These are phyloP conservation scores for Malus hybrid DNA, from an alignment of 331 rosid genomes.

Conservation along the genomic window DNA sequence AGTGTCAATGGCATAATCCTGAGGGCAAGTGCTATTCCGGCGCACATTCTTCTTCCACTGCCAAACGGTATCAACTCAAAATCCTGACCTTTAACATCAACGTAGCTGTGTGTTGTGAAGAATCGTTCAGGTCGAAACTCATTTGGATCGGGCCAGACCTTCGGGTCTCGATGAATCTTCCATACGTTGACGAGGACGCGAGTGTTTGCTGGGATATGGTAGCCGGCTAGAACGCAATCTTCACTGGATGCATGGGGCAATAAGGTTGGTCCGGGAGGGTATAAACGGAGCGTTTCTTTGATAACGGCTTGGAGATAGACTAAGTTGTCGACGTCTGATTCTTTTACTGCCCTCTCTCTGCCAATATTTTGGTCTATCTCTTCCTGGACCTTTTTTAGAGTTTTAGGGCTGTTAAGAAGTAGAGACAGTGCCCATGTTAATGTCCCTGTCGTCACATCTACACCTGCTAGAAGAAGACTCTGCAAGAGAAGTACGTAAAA, in stretches of 20 bases:
- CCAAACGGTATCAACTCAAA: conserved; percentile 6
- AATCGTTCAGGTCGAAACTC: neutral
- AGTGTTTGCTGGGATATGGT: neutral
- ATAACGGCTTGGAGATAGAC: neutral
- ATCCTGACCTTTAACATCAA: neutral
- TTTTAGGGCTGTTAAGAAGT: neutral
- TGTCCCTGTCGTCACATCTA: neutral
- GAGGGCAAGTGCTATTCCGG: neutral
- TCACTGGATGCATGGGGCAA: neutral
- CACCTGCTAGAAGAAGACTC: neutral
- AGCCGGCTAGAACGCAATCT: neutral
- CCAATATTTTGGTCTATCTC: neutral
- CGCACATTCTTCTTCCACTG: neutral
- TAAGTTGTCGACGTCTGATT: neutral
- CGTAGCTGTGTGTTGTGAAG: neutral
- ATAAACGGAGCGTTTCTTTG: neutral
- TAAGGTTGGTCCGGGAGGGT: neutral
- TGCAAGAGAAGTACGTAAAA: neutral
- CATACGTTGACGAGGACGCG: neutral
- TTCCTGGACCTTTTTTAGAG: neutral
- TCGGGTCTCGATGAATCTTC: neutral
- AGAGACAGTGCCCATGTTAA: neutral
- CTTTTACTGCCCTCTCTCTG: neutral
- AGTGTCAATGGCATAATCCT: neutral
- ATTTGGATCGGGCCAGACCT: neutral